Evolutionary conservation across 257 asterid genomes (phyloP), one percentile per base, ranked within the genome.

Genomic region (Primulina tabacum): DNA sequence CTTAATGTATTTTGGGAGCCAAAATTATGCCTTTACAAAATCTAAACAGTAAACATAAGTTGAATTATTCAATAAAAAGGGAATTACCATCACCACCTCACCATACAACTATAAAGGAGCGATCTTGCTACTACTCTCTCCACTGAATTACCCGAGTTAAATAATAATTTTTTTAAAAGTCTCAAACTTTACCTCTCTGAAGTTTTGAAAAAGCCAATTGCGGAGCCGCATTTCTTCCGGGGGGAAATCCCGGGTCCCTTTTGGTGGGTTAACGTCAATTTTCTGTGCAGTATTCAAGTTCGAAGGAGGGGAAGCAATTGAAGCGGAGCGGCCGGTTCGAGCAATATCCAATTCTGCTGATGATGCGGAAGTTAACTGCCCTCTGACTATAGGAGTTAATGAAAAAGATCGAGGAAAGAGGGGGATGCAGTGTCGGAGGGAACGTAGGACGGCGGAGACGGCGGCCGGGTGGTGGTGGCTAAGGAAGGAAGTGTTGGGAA

Each of bases 171-270:
- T 34, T 64, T 50, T 59, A 8, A 50, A 12, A 61, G 10, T 24
- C 8, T 40, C 35, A 43, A 71, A 52, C 6, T 2, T 72, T 63
- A 90, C 98, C 91, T 90, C 91, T 76, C 90, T 89, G 82, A 90
- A 93, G 78, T 90, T 78, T 60, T 82, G 82, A 77, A 93, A 90
- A 26, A 90, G 89, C 99, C 99, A 93, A 75, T 26, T 89, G 73
- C 97, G 89, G n/a, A 90, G 92, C 67, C 99, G 88, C 99, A 93
- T 90, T 50, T 93, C 99, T 67, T 93, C 97, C 0, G 99, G 99
- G 6, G 96, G 96, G 40, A 93, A 93, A 81, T 93, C 99, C 17
- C 97, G 84, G 7, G 99, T 93, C 17, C 99, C 99, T 80, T 89
- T 93, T 10, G 99, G 97, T 5, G 99, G 99, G 79, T 93, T 93